Evolutionary conservation across 257 asterid genomes (phyloP).

Genomic region (Solanum okadae): DNA sequence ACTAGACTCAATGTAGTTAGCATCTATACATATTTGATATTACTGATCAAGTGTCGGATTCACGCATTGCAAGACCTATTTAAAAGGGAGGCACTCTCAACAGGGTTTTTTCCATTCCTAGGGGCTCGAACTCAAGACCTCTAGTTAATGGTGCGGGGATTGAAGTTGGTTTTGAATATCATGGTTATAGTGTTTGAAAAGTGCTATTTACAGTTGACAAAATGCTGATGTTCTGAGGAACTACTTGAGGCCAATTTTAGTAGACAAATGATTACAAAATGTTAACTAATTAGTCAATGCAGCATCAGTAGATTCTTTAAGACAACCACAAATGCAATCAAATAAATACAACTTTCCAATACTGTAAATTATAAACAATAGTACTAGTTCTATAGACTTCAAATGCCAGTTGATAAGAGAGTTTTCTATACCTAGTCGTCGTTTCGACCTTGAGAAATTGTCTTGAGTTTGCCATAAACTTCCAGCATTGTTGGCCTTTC

Average conservation of each 20-base stretch:
- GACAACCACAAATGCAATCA: neutral
- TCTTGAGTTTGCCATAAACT: neutral
- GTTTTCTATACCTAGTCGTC: neutral
- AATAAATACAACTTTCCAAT: neutral
- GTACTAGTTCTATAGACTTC: neutral
- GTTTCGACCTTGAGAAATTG: neutral
- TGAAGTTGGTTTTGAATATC: no score
- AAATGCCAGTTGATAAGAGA: neutral
- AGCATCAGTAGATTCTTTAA: neutral
- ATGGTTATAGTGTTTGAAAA: no score
- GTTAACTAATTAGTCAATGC: neutral
- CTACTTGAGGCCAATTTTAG: no score
- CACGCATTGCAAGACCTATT: no score
- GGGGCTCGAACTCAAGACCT: no score
- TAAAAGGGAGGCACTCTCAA: rapidly evolving
- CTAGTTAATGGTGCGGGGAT: rapidly evolving
- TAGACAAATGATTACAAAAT: no score
- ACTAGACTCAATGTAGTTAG: no score
- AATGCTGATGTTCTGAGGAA: no score
- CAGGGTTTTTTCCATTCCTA: no score
- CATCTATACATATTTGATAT: no score
- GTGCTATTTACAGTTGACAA: no score
- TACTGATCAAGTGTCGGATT: no score
- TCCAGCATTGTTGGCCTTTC: conserved; percentile 13
- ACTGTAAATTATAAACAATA: neutral